These are phyloP conservation scores for Leccinum incarnatum DNA, from an alignment of 768 basidiomycete species.

Conservation along the genomic window DNA sequence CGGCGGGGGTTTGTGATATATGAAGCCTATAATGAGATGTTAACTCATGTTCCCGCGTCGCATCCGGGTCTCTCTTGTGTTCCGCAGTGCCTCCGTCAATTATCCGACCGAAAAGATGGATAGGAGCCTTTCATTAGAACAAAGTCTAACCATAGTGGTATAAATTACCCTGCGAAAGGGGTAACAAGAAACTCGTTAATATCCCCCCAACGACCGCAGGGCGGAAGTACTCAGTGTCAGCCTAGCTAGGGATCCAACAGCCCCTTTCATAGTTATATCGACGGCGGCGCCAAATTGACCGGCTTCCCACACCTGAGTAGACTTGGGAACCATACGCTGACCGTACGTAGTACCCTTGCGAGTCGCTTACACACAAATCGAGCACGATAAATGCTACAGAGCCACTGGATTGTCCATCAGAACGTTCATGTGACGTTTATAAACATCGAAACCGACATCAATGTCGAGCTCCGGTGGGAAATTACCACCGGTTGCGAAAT, in stretches of 20 bases:
- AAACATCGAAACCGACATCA: background rate
- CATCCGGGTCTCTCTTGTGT: background rate
- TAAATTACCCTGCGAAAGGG: background rate
- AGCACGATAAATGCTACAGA: background rate
- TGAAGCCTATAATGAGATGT: background rate
- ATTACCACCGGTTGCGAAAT: background rate
- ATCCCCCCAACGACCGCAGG: background rate
- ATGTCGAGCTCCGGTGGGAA: background rate
- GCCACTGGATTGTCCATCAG: background rate
- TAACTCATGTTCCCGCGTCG: background rate
- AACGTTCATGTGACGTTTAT: background rate
- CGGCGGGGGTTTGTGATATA: background rate
- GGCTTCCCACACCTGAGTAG: background rate
- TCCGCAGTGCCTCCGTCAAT: background rate
- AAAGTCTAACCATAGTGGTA: background rate
- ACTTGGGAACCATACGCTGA: background rate
- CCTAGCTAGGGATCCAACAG: background rate
- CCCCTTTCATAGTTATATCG: background rate
- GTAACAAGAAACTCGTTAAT: background rate
- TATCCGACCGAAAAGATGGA: background rate
- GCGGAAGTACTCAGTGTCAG: background rate
- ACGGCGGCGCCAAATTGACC: background rate
- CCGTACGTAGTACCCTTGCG: background rate
- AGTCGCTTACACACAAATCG: background rate
- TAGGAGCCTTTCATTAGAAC: background rate